Evolutionary conservation across 805 yeast species (phyloP).

Genomic region (Cyberlindnera bimundalis): DNA sequence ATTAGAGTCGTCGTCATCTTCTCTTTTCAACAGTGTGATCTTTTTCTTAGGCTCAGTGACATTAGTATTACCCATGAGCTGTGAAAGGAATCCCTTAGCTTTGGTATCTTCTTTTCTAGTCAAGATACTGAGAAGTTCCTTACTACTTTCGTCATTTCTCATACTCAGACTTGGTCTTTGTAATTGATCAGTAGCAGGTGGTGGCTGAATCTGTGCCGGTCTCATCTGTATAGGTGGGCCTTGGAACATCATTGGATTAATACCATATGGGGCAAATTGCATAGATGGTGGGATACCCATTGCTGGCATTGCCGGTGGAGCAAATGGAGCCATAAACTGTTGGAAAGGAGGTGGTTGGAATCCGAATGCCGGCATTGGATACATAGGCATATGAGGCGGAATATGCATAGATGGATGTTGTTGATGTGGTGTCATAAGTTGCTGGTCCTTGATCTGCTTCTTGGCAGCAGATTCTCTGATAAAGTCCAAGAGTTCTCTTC

Average conservation of each 20-base stretch:
- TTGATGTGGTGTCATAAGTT: slow-evolving; percentile 8
- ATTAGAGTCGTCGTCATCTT: not conserved
- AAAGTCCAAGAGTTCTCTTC: slow-evolving; percentile 69
- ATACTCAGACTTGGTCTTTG: slow-evolving; percentile 35
- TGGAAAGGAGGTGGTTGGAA: slow-evolving; percentile 23
- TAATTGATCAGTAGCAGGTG: slow-evolving; percentile 40
- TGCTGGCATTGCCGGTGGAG: slow-evolving; percentile 14
- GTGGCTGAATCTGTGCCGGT: slow-evolving; percentile 17
- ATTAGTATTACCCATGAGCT: slow-evolving; percentile 8
- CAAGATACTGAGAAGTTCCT: slow-evolving; percentile 42
- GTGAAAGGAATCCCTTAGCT: slow-evolving; percentile 18
- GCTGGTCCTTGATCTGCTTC: slow-evolving; percentile 20
- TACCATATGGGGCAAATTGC: slow-evolving; percentile 9
- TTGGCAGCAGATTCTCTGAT: slow-evolving; percentile 45
- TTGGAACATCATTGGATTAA: slow-evolving; percentile 13
- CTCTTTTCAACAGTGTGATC: slow-evolving; percentile 8
- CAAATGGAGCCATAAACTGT: slow-evolving; percentile 24
- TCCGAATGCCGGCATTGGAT: slow-evolving; percentile 16
- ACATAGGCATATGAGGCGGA: slow-evolving; percentile 12
- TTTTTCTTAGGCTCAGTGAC: slow-evolving; percentile 5
- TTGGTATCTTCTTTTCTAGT: slow-evolving; percentile 27
- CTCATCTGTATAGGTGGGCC: slow-evolving; percentile 14
- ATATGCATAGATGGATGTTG: slow-evolving; percentile 10
- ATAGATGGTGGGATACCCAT: slow-evolving; percentile 7
- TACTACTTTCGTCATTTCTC: slow-evolving; percentile 34